phyloP scores from a whole-genome alignment of 805 yeast genomes.

The Ogataea wickerhamii region DNA sequence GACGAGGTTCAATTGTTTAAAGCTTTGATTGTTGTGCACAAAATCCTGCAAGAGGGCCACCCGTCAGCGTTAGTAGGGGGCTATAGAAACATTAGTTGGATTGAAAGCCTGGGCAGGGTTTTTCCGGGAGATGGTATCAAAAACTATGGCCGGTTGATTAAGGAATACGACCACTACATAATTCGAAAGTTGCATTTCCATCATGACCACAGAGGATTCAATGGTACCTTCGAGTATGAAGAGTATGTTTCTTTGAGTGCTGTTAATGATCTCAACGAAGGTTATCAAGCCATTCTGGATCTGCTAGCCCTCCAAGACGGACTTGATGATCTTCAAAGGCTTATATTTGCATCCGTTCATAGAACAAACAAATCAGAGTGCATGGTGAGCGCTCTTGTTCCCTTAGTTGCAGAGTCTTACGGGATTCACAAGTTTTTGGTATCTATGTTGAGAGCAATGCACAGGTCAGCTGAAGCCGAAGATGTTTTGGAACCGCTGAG shows the following conservation, averaged over 20 bases:
- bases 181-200: conserved; percentile 79
- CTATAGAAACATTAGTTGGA: conserved; percentile 71
- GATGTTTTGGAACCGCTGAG: conserved; percentile 75
- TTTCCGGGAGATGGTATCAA: conserved; percentile 40
- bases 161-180: conserved; percentile 69
- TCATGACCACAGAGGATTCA: conserved; percentile 79
- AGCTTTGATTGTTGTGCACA: conserved; percentile 79
- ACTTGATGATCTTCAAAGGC: conserved; percentile 71
- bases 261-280: conserved; percentile 92
- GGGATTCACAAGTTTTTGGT: conserved; percentile 88
- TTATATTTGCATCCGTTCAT: conserved; percentile 64
- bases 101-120: conserved; percentile 65
- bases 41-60: conserved; percentile 98
- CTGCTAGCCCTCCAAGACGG: conserved; percentile 82
- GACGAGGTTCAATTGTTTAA: conserved; percentile 86
- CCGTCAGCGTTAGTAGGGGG: conserved; percentile 79
- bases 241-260: conserved; percentile 86
- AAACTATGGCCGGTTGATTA: conserved; percentile 68
- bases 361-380: conserved; percentile 64
- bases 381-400: conserved; percentile 81
- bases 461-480: conserved; percentile 64
- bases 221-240: conserved; percentile 93
- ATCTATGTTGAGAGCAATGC: conserved; percentile 87
- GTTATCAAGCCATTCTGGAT: conserved; percentile 84
- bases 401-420: conserved; percentile 84